Conservation (phyloP, 805 yeast genomes). For the Grigorovia transvaalensis region DNA sequence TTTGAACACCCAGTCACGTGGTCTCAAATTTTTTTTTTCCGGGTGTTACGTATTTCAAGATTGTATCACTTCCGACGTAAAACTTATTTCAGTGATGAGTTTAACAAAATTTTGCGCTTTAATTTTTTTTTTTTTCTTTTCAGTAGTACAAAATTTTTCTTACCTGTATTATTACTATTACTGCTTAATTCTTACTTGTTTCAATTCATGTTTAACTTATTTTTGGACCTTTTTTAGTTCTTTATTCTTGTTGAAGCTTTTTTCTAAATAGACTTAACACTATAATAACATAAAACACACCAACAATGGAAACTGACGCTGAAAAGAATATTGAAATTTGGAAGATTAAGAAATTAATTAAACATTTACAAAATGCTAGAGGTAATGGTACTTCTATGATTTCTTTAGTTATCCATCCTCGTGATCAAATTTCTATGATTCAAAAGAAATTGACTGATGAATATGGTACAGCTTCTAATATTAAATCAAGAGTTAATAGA, state of each 20-base stretch:
- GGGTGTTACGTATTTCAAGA: neutral
- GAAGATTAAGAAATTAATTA: conserved; percentile 94
- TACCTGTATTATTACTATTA: neutral
- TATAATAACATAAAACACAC: neutral
- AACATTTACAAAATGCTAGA: conserved; percentile 78
- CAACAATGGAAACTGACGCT: conserved; percentile 52
- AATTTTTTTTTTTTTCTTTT: too few species aligned
- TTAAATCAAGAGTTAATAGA: conserved; percentile 95
- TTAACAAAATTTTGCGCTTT: neutral
- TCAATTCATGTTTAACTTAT: too few species aligned
- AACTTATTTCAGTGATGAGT: neutral
- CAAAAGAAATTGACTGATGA: conserved; percentile 94
- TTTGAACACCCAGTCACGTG: neutral
- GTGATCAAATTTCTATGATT: conserved; percentile 78
- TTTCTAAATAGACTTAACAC: neutral
- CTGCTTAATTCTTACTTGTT: neutral
- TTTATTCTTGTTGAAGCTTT: neutral
- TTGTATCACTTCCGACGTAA: neutral
- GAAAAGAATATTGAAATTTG: conserved; percentile 97
- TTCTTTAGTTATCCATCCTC: conserved; percentile 90
- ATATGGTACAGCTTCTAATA: conserved; percentile 97
- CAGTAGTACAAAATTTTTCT: neutral
- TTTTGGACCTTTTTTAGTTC: neutral
- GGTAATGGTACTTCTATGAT: conserved; percentile 99
- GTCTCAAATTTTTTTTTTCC: neutral